Evolutionary conservation across 345 rosid species (phyloP).

Genomic region (Brassica cretica): DNA sequence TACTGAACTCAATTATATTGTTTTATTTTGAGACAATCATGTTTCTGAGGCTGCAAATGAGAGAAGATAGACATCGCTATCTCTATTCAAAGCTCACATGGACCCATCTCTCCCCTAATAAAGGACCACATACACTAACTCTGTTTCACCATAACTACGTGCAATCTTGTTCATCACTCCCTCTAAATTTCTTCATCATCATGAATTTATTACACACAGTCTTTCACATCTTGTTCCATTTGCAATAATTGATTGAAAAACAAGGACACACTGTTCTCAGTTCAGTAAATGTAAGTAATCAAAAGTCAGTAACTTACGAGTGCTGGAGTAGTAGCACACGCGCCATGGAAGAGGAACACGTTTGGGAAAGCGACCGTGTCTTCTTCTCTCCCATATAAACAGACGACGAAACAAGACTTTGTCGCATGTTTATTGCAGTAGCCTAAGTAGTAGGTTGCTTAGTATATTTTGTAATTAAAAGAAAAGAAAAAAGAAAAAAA

Average conservation of each 20-base stretch:
- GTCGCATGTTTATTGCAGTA: too few species aligned
- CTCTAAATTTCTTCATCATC: constrained; percentile 26
- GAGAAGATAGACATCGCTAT: constrained; percentile 46
- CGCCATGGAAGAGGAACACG: constrained; percentile 28
- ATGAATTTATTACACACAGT: constrained; percentile 12
- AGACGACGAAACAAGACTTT: constrained; percentile 32
- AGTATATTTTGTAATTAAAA: too few species aligned
- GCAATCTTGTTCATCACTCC: constrained; percentile 31
- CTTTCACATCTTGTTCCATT: constrained; percentile 13
- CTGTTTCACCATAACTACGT: constrained; percentile 17
- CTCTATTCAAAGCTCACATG: constrained; percentile 39
- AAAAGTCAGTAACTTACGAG: constrained; percentile 30
- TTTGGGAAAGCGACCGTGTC: constrained; percentile 15
- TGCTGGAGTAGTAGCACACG: neutral
- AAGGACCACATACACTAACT: constrained; percentile 30
- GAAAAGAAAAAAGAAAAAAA: too few species aligned
- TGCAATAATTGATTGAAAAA: constrained; percentile 16
- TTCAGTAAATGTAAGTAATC: neutral
- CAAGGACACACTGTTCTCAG: neutral
- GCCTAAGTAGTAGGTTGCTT: too few species aligned
- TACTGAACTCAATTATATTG: constrained; percentile 10
- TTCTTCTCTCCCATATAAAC: constrained; percentile 4
- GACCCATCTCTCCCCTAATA: constrained; percentile 14
- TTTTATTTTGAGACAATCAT: neutral
- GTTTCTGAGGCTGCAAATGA: constrained; percentile 59